A percentile compares a stretch with the other conserved stretches of the same genome.
These are phyloP conservation scores for Venturiaceae sp. DNA, from an alignment of 2,329 filamentous ascomycete genomes.

Conservation along the genomic window DNA sequence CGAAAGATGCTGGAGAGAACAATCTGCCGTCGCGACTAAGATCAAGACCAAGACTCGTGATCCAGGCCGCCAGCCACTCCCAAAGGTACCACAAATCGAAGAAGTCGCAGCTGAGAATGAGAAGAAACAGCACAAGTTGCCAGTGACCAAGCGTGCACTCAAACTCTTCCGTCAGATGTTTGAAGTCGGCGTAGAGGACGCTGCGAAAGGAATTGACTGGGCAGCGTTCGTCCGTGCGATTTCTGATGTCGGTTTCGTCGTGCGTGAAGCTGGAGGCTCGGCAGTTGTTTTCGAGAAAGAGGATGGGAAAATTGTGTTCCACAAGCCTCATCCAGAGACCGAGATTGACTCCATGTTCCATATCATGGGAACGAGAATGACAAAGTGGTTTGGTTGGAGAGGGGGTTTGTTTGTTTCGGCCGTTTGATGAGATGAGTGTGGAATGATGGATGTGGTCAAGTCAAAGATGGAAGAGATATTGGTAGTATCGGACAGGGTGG, in stretches of 20 bases:
- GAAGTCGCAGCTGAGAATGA: not conserved
- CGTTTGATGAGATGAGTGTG: too few relatives aligned
- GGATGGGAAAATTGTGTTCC: slow-evolving; percentile 15
- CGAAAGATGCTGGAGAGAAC: too few relatives aligned
- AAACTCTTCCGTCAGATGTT: not conserved
- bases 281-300: not conserved
- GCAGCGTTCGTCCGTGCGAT: not conserved
- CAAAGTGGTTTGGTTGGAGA: slow-evolving; percentile 20
- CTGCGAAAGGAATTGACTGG: not conserved
- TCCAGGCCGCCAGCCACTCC: too few relatives aligned
- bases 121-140: not conserved
- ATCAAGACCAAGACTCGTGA: too few relatives aligned
- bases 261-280: not conserved
- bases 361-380: slow-evolving; percentile 18
- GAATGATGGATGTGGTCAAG: too few relatives aligned
- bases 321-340: slow-evolving; percentile 19
- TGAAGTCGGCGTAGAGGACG: not conserved
- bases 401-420: slow-evolving; percentile 12
- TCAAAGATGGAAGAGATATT: too few relatives aligned
- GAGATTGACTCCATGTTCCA: slow-evolving; percentile 19
- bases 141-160: not conserved
- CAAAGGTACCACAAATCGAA: not conserved
- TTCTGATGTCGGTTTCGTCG: not conserved
- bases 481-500: too few relatives aligned
- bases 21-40: too few relatives aligned